Base-by-base conservation (phyloP, 139 green algal genomes). In the Chlorella sp. region DNA sequence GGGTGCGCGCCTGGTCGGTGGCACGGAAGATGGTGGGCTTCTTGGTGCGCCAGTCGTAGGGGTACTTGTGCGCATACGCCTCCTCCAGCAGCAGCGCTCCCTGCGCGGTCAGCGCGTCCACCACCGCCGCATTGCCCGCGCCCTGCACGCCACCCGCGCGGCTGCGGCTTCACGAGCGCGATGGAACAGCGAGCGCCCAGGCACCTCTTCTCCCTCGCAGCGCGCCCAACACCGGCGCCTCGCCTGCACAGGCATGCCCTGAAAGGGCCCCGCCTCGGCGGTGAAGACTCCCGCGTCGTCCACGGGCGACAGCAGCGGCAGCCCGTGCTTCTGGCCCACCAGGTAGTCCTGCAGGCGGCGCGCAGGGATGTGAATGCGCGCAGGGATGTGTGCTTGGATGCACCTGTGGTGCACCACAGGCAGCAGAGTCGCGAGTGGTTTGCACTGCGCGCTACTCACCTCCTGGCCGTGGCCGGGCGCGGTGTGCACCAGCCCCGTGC, bases 31-130 rank as follows among this genome's bases (percentile, higher is more conserved):
- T 99, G 79, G 95, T 98, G 8, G 96, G 96, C 81, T 98, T 96
- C 88, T 99, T 99, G 43, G 95, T 99, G 45, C 96, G 87, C 96
- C 96, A 99, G 87, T 99, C 96, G 81, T 99, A 99, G 1, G 96
- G 96, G 84, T 99, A 99, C 87, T 98, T 98, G 94, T 99, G 96
- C 35, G 75, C 87, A 80, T 99, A 99, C 31, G 60, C 21, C 82
- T 99, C 94, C 84, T 96, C 87, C 82, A 87, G 77, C 36, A 99
- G 78, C 73, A 99, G 89, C 15, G 80, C 84, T 4, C 84, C 87
- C 19, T 71, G 82, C 11, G 81, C 72, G 8, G 71, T 29, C 70
- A 98, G 77, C 17, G 90, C 92, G 25, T 65, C 35, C 27, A 75
- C 56, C 38, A 75, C 69, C 27, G 69, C 69, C 51, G 65, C 69